Evolutionary conservation across 2,329 filamentous ascomycete genomes (phyloP).

Genomic region (Nakataea oryzae): DNA sequence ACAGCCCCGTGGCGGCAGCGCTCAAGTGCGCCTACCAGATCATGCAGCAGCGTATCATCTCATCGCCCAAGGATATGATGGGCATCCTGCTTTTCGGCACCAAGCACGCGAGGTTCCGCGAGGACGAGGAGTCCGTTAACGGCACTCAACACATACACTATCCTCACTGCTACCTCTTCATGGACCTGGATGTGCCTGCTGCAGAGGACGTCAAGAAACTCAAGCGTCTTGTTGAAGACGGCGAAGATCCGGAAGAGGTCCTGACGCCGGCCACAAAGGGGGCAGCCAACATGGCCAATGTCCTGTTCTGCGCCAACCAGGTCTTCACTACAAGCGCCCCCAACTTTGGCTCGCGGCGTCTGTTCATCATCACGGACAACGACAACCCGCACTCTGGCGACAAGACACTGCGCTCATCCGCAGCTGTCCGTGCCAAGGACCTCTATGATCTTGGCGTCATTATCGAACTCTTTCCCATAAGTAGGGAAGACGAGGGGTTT

Average conservation of each 20-base stretch:
- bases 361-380: conserved; percentile 96
- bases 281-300: conserved; percentile 67
- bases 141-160: conserved; percentile 45
- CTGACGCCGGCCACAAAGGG: conserved; percentile 54
- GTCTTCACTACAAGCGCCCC: conserved; percentile 92
- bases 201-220: conserved; percentile 78
- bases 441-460: conserved; percentile 85
- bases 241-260: conserved; percentile 58
- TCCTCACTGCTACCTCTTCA: conserved; percentile 85
- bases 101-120: conserved; percentile 68
- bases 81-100: conserved; percentile 89
- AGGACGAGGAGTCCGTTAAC: conserved; percentile 49
- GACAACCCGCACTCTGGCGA: conserved; percentile 71
- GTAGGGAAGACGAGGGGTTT: conserved; percentile 58
- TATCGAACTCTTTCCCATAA: conserved; percentile 90
- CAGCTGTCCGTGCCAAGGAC: conserved; percentile 84
- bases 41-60: conserved; percentile 98
- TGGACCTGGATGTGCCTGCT: conserved; percentile 77
- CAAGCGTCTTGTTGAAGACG: conserved; percentile 66
- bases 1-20: conserved; percentile 72
- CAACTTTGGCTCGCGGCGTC: conserved; percentile 81
- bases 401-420: conserved; percentile 63
- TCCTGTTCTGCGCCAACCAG: conserved; percentile 91
- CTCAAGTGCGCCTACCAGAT: conserved; percentile 89
- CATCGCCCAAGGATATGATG: conserved; percentile 95